Conservation (phyloP, 177 flowering plant species). For the Vitis hybrid region DNA sequence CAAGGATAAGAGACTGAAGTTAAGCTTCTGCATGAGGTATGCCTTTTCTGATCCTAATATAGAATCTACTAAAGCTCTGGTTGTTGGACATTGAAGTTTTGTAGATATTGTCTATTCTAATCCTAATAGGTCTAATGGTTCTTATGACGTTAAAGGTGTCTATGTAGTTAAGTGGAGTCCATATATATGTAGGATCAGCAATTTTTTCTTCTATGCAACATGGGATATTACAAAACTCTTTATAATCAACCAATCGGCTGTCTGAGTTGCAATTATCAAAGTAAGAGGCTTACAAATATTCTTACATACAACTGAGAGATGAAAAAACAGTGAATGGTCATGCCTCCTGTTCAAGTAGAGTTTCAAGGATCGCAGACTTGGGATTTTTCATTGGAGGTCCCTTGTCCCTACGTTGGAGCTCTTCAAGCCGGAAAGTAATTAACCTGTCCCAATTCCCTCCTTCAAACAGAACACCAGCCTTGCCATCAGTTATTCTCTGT, state of each 20-base stretch:
- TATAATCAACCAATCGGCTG: neutral
- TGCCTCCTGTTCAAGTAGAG: constrained; percentile 29
- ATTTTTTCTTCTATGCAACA: too few relatives aligned
- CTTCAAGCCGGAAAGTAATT: constrained; percentile 67
- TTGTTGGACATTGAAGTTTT: too few relatives aligned
- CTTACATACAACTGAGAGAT: neutral
- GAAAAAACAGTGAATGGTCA: neutral
- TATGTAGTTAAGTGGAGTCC: too few relatives aligned
- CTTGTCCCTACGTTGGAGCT: constrained; percentile 83
- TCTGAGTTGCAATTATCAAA: neutral
- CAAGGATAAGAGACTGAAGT: neutral
- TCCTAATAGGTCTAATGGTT: too few relatives aligned
- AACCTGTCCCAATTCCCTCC: constrained; percentile 91
- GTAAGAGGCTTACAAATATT: neutral
- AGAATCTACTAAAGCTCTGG: too few relatives aligned
- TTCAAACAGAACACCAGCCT: constrained; percentile 84
- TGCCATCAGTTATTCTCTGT: constrained; percentile 88
- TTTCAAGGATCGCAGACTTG: constrained; percentile 59
- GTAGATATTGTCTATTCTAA: too few relatives aligned
- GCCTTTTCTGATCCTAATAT: neutral
- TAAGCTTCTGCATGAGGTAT: too few relatives aligned
- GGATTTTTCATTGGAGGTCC: constrained; percentile 91
- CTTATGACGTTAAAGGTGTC: too few relatives aligned
- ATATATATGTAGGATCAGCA: too few relatives aligned
- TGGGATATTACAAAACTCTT: too few relatives aligned